Percentiles rank a stretch among this genome's conserved stretches.
These are phyloP conservation scores for Aspergillus nanangensis DNA, from an alignment of 495 filamentous ascomycete genomes.

Conservation along the genomic window DNA sequence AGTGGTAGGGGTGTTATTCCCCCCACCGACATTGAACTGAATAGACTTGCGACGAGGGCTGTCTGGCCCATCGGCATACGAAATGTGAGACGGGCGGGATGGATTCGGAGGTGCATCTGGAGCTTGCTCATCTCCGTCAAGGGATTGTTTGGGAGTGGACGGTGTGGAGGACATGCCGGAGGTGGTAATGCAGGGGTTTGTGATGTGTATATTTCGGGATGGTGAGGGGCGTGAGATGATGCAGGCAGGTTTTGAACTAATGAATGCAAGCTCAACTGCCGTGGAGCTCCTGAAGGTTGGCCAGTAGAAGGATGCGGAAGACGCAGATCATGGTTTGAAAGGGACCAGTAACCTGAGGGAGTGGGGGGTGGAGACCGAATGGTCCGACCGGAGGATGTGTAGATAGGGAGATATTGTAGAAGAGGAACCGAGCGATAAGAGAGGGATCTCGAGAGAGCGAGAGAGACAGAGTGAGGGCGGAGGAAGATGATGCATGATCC, in stretches of 20 bases:
- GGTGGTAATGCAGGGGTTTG: not conserved
- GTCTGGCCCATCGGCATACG: conserved; percentile 18
- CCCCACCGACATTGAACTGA: conserved; percentile 33
- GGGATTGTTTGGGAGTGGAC: conserved; percentile 25
- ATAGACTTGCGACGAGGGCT: conserved; percentile 36
- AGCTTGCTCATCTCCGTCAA: conserved; percentile 55
- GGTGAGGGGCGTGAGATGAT: no score
- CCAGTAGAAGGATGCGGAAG: conserved; percentile 18
- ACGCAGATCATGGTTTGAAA: conserved; percentile 23
- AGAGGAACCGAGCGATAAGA: not conserved
- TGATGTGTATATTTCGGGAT: no score
- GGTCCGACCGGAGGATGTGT: not conserved
- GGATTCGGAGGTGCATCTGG: conserved; percentile 32
- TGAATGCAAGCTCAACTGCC: conserved; percentile 15
- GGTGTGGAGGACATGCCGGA: conserved; percentile 27
- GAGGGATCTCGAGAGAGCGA: no score
- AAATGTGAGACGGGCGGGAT: conserved; percentile 17
- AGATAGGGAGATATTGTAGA: not conserved
- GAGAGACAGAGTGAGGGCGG: not conserved
- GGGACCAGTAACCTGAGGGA: not conserved
- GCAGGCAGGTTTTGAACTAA: not conserved
- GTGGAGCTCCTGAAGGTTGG: conserved; percentile 22
- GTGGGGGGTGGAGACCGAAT: not conserved
- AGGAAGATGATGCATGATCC: not conserved
- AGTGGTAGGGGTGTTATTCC: no score